Base-by-base conservation (phyloP, 2,329 filamentous ascomycete species). In the Lachnellula occidentalis region DNA sequence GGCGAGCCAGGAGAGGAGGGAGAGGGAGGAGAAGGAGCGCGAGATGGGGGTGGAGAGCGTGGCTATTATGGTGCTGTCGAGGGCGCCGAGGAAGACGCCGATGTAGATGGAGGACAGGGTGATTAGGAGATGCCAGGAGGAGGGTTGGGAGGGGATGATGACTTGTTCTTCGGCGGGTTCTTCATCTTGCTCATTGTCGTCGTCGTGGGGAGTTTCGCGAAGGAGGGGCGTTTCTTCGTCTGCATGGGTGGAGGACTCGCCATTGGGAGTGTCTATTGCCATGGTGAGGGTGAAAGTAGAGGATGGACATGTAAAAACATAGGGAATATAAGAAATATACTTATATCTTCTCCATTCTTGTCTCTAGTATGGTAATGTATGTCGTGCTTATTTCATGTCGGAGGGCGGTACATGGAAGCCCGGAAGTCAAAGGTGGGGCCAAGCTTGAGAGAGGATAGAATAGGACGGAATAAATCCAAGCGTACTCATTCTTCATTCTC, bases 21-120 rank as follows among this genome's bases (percentile, higher is more conserved):
- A 87, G 27, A 95, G 81, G 1, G 89, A 95, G 55, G 85, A 78
- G 72, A 96, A 95, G 43, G 87, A 86, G 67, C 84, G 88, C 22
- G 88, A 88, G 59, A 96, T 95, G 7, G 91, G 89, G 0, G 82
- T 88, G 0, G 88, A 86, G 1, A 96, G 79, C 0, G 91, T 96
- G 8, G 91, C 90, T 62, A 95, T 89, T 59, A 96, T 86, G 47
- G 89, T 94, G 1, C 81, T 82, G 71, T 96, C 90, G 39, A 85
- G 73, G 37, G 83, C 82, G 34, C 81, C 82, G 1, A 86, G 70
- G 65, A 86, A 84, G 17, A 85, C 82, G 58, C 83, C 83, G 2
- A 85, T 66, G 69, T 77, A 86, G 24, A 78, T 72, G 2, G 77
- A 76, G 55, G 74, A 75, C 45, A 86, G 74, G 55, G 81, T 83